A percentile compares a stretch with the other conserved stretches of the same genome.
phyloP scores from a whole-genome alignment of 352 stramenopile species.

The Pythium sp. region DNA sequence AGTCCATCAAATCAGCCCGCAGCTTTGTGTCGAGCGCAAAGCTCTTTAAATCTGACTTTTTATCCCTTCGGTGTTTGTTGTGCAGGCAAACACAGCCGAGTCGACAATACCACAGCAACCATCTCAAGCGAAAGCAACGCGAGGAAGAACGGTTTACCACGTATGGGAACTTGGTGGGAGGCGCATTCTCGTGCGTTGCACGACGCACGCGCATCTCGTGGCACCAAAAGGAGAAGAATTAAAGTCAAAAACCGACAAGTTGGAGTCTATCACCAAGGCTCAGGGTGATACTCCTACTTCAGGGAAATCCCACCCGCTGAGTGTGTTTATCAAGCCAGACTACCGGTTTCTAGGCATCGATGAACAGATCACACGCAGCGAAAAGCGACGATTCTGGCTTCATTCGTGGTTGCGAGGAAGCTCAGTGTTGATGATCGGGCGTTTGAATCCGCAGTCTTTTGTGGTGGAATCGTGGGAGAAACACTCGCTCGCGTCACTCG shows the following conservation, averaged over 20 bases:
- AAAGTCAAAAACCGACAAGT: background rate
- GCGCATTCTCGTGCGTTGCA: slow-evolving; percentile 59
- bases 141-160: slow-evolving; percentile 43
- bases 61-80: background rate
- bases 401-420: slow-evolving; percentile 79
- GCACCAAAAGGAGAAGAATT: background rate
- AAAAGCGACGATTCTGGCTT: slow-evolving; percentile 64
- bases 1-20: background rate
- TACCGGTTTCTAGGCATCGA: slow-evolving; percentile 43
- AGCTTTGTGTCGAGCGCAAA: background rate
- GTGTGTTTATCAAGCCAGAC: slow-evolving; percentile 74
- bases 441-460: slow-evolving; percentile 33
- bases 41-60: background rate
- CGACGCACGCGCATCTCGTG: slow-evolving; percentile 29
- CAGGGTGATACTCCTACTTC: background rate
- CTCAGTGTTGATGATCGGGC: slow-evolving; percentile 44
- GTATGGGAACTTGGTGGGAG: slow-evolving; percentile 60
- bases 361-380: slow-evolving; percentile 60
- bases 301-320: slow-evolving; percentile 30
- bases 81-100: slow-evolving; percentile 7
- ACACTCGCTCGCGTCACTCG: slow-evolving; percentile 42
- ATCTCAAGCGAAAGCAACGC: background rate
- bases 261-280: background rate
- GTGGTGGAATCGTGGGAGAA: slow-evolving; percentile 40
- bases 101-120: background rate